Evolutionary conservation across 2,329 filamentous ascomycete species (phyloP).

Genomic region (Arthrobotrys megalospora): DNA sequence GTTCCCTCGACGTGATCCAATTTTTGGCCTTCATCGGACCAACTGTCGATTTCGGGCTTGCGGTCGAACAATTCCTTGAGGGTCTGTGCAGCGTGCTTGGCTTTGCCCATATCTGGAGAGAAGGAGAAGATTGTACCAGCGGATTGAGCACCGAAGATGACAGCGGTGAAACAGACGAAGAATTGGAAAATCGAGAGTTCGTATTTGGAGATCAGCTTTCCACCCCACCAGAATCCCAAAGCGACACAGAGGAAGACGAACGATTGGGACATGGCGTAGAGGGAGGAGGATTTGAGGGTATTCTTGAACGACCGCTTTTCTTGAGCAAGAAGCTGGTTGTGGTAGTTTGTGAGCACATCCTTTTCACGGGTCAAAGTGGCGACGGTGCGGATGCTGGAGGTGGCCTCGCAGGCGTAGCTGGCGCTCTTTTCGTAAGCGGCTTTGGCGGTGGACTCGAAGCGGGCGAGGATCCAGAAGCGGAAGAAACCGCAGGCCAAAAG

Average conservation of each 20-base stretch:
- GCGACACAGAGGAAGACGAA: slow-evolving; percentile 87
- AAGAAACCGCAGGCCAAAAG: slow-evolving; percentile 87
- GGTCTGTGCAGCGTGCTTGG: slow-evolving; percentile 83
- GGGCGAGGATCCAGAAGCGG: slow-evolving; percentile 85
- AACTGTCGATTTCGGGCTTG: slow-evolving; percentile 84
- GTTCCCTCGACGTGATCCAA: slow-evolving; percentile 78
- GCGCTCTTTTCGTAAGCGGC: slow-evolving; percentile 84
- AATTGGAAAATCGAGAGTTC: slow-evolving; percentile 80
- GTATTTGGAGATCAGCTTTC: slow-evolving; percentile 77
- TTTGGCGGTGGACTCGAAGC: slow-evolving; percentile 85
- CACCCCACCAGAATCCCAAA: slow-evolving; percentile 93
- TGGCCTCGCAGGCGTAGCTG: slow-evolving; percentile 91
- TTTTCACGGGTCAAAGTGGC: slow-evolving; percentile 89
- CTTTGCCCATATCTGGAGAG: slow-evolving; percentile 93
- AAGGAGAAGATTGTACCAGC: slow-evolving; percentile 91
- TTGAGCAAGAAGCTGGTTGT: slow-evolving; percentile 76
- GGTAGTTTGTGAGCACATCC: slow-evolving; percentile 83
- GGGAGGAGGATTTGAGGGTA: slow-evolving; percentile 80
- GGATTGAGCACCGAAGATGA: slow-evolving; percentile 93
- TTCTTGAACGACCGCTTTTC: slow-evolving; percentile 79
- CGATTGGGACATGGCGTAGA: slow-evolving; percentile 89
- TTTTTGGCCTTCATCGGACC: slow-evolving; percentile 78
- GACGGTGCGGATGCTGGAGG: slow-evolving; percentile 92
- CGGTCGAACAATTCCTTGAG: slow-evolving; percentile 88
- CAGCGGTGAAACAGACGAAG: slow-evolving; percentile 88